These are phyloP conservation scores for Starmerella stellata DNA, from an alignment of 805 yeast genomes.

Conservation along the genomic window DNA sequence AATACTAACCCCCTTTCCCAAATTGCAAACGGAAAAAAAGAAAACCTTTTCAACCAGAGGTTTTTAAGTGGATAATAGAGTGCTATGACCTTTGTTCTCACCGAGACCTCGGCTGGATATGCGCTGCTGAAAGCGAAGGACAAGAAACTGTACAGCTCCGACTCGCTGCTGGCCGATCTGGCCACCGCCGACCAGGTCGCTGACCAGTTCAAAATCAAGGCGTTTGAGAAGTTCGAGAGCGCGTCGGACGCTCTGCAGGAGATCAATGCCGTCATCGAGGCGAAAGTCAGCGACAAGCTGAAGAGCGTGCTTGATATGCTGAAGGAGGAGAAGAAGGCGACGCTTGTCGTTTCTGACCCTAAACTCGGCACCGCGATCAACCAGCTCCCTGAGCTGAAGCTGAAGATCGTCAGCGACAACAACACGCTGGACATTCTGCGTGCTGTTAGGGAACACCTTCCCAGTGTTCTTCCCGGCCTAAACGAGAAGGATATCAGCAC, in stretches of 20 bases:
- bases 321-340: conserved; percentile 41
- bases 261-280: conserved; percentile 79
- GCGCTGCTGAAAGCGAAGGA: conserved; percentile 95
- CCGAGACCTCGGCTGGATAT: conserved; percentile 98
- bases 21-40: too few relatives aligned
- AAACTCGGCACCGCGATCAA: conserved; percentile 92
- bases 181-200: conserved; percentile 70
- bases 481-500: conserved; percentile 67
- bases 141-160: conserved; percentile 84
- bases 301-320: conserved; percentile 40
- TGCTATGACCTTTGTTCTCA: conserved; percentile 36
- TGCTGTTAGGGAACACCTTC: conserved; percentile 85
- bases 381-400: conserved; percentile 68
- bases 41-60: too few relatives aligned
- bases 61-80: too few relatives aligned
- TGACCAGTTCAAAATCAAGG: conserved; percentile 80
- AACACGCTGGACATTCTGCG: conserved; percentile 87
- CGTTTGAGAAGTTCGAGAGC: conserved; percentile 82
- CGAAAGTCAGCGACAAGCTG: conserved; percentile 76
- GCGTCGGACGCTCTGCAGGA: conserved; percentile 96
- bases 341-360: conserved; percentile 83
- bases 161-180: conserved; percentile 55
- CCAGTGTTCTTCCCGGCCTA: conserved; percentile 86
- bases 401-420: conserved; percentile 81
- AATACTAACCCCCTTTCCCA: too few relatives aligned